These are phyloP conservation scores for Leptomonas pyrrhocoris DNA, from an alignment of 208 protist species.

Conservation along the genomic window DNA sequence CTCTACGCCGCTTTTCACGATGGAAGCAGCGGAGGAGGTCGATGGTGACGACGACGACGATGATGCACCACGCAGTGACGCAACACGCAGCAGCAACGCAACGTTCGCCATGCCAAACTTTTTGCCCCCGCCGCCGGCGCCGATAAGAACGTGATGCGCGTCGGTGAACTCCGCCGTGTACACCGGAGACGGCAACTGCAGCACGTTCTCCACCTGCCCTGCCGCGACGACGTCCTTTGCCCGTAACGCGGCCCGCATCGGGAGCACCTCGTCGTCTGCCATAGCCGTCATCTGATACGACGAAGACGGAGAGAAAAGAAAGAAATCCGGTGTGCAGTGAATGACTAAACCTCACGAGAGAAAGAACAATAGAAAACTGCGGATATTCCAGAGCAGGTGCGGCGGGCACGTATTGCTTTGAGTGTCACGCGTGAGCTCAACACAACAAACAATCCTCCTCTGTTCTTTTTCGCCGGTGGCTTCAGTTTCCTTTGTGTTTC, in stretches of 20 bases:
- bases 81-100: conserved; percentile 56
- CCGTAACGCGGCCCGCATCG: conserved; percentile 13
- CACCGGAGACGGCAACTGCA: conserved; percentile 82
- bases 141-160: conserved; percentile 69
- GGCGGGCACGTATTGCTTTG: no score
- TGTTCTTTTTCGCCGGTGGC: no score
- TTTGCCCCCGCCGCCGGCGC: conserved; percentile 74
- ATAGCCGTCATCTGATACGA: not conserved
- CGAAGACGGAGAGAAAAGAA: not conserved
- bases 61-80: conserved; percentile 13
- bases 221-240: conserved; percentile 55
- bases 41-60: not conserved
- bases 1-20: not conserved
- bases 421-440: no score
- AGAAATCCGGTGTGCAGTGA: no score
- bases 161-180: conserved; percentile 75
- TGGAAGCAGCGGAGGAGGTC: not conserved
- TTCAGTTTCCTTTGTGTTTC: no score
- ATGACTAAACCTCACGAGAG: no score
- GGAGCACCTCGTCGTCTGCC: not conserved
- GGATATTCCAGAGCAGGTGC: no score
- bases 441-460: no score
- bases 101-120: conserved; percentile 89
- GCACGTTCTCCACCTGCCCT: conserved; percentile 38
- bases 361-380: no score